Conservation (phyloP, 495 filamentous ascomycete genomes). For the Penicillium fimorum region DNA sequence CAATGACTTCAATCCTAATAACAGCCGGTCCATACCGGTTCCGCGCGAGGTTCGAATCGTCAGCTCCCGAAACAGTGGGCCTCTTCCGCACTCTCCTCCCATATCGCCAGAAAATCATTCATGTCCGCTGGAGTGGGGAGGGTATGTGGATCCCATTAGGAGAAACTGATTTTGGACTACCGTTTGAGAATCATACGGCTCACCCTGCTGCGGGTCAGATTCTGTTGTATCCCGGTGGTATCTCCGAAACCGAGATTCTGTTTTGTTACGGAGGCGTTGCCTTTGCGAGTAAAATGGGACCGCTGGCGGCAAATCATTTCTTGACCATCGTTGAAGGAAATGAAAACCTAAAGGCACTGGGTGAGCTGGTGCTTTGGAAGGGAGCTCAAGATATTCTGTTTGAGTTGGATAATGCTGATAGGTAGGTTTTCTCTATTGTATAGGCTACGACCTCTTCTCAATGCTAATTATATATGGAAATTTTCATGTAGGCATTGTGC, state of each 20-base stretch:
- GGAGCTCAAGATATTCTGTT: conserved; percentile 20
- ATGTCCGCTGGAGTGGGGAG: conserved; percentile 31
- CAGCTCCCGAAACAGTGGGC: conserved; percentile 24
- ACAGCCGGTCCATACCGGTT: conserved; percentile 25
- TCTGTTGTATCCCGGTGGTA: conserved; percentile 26
- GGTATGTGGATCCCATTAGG: conserved; percentile 30
- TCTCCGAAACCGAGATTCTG: conserved; percentile 30
- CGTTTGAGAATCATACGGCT: conserved; percentile 29
- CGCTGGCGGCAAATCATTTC: conserved; percentile 28
- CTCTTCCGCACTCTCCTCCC: conserved; percentile 26
- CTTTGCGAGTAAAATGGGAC: conserved; percentile 29
- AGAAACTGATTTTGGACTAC: conserved; percentile 25
- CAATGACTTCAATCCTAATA: conserved; percentile 13
- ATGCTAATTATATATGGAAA: too few relatives aligned
- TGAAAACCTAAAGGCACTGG: conserved; percentile 21
- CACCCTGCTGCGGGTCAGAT: conserved; percentile 26
- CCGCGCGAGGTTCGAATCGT: conserved; percentile 21
- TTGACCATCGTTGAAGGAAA: conserved; percentile 25
- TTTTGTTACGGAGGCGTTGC: conserved; percentile 27
- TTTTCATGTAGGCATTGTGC: too few relatives aligned
- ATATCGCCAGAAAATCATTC: conserved; percentile 28
- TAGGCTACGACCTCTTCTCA: too few relatives aligned
- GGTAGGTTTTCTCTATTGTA: too few relatives aligned
- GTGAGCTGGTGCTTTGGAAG: conserved; percentile 23
- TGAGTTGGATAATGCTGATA: too few relatives aligned